Percentiles rank a stretch among this genome's conserved stretches.
phyloP scores from a whole-genome alignment of 2,329 filamentous ascomycete species.

The Penicillium janthinellum region DNA sequence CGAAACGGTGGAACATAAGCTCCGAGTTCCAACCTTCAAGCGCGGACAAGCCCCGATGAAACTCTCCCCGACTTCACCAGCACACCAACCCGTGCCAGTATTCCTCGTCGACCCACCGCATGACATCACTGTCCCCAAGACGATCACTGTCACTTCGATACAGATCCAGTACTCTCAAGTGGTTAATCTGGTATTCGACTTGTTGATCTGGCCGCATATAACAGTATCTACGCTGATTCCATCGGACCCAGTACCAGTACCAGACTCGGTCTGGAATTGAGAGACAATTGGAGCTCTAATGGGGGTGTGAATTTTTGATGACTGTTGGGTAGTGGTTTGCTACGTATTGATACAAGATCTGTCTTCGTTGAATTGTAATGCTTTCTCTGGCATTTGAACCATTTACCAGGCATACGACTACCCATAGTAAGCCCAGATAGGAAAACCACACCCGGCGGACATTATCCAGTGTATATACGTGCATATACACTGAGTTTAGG shows the following conservation, averaged over 20 bases:
- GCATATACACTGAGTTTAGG: too few relatives aligned
- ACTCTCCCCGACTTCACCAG: neutral
- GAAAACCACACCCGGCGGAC: too few relatives aligned
- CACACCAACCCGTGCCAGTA: neutral
- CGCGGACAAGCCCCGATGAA: constrained; percentile 16
- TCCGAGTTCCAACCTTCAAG: constrained; percentile 23
- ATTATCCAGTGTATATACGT: too few relatives aligned
- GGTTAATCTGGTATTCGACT: neutral
- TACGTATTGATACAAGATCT: too few relatives aligned
- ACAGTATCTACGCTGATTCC: neutral
- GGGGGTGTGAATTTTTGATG: too few relatives aligned
- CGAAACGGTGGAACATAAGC: constrained; percentile 29
- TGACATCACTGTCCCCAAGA: neutral
- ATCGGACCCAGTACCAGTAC: neutral
- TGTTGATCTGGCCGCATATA: neutral
- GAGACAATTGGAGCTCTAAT: neutral
- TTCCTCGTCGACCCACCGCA: neutral
- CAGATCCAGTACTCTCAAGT: neutral
- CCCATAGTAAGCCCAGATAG: too few relatives aligned
- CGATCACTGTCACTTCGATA: neutral
- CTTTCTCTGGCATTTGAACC: too few relatives aligned
- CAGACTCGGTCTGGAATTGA: constrained; percentile 1
- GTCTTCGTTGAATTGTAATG: too few relatives aligned
- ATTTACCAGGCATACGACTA: too few relatives aligned
- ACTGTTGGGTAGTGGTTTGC: too few relatives aligned